Evolutionary conservation across 495 filamentous ascomycete genomes (phyloP), one percentile per base, ranked within the genome.

Genomic region (Eremomyces bilateralis): DNA sequence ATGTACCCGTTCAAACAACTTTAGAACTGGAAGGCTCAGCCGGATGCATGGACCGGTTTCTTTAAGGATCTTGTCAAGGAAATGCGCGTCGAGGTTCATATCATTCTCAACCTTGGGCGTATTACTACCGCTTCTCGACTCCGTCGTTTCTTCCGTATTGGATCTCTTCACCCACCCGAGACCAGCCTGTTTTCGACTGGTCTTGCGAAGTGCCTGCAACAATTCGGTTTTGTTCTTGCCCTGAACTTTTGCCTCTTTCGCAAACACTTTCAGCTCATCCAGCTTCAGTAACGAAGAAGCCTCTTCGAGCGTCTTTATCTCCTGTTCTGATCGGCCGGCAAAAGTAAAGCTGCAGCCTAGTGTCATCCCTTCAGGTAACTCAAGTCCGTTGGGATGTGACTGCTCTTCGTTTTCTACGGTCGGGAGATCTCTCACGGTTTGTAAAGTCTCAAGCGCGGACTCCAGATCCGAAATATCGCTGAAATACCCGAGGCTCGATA

Each of bases 1-100:
- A 54, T 95, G 85, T 1, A 94, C 80, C 20, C 88, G 69, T 48
- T 93, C 83, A 45, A 97, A 97, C 3, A 97, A 65, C 38, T 70
- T 76, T 37, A 80, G 66, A n/a, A 72, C 64, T 4, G 71, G 59
- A 1, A 71, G 52, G 1, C 80, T 73, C 12, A 97, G 72, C 25
- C 85, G 61, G 32, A 94, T 76, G 37, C 82, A 83, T 21, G 78
- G 70, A 0, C 88, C 88, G 2, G 80, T 81, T 21, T 68, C 71
- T 38, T 68, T 62, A 36, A 93, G 48, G 27, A 94, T 91, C 52
- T 85, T 94, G 30, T 60, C 58, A 4, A 73, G 48, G 42, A 75
- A 77, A 43, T 80, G 61, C 0, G 49, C 53, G 45, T 78, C 66
- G 44, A 74, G 37, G 35, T 54, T 58, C 18, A 15, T 39, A n/a